Percentiles rank a stretch among this genome's conserved stretches.
These are phyloP conservation scores for Acanthamoeba lenticulata DNA, from an alignment of 208 protist species.

Conservation along the genomic window DNA sequence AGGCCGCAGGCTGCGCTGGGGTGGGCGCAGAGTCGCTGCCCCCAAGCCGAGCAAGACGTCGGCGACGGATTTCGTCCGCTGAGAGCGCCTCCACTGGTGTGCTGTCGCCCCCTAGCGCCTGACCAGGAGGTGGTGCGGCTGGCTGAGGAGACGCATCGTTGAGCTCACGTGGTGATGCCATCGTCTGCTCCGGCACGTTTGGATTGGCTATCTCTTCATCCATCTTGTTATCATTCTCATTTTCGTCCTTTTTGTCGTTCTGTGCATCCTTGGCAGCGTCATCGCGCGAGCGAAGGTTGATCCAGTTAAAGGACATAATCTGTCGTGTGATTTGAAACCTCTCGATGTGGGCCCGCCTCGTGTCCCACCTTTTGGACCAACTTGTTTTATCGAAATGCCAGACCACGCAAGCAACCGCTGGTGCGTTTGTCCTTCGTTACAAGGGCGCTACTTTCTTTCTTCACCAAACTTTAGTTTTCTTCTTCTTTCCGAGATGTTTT, in stretches of 20 bases:
- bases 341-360: too few relatives aligned
- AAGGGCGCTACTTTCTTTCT: too few relatives aligned
- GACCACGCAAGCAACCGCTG: too few relatives aligned
- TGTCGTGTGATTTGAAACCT: too few relatives aligned
- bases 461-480: too few relatives aligned
- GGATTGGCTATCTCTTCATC: neutral
- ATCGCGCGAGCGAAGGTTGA: conserved; percentile 11
- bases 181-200: neutral
- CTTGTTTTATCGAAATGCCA: too few relatives aligned
- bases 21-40: neutral
- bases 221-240: neutral
- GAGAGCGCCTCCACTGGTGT: neutral
- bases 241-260: neutral
- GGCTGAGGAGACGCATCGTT: neutral
- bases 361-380: too few relatives aligned
- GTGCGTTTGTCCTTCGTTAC: too few relatives aligned
- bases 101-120: neutral
- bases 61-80: neutral
- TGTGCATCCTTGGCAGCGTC: neutral
- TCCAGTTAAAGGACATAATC: conserved; percentile 36
- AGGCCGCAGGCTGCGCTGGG: neutral
- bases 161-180: neutral
- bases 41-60: neutral
- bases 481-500: too few relatives aligned
- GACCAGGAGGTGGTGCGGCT: neutral